Base-by-base conservation (phyloP, 2,329 filamentous ascomycete species). In the Fusarium equiseti region DNA sequence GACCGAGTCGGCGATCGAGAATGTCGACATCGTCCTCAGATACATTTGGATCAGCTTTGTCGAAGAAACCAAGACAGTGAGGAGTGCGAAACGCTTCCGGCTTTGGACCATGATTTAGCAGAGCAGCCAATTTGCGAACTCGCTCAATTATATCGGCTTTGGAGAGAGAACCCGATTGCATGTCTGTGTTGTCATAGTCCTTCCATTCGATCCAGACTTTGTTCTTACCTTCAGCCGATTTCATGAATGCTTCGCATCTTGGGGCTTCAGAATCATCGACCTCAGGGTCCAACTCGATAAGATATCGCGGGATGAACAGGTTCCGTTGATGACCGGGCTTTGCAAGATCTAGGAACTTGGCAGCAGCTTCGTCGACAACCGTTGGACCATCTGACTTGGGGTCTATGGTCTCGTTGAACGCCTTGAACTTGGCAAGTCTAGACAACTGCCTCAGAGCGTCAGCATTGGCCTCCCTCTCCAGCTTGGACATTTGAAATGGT, bases 191-290 rank as follows among this genome's bases (percentile, higher is more conserved):
- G 42, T 81, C 81, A 63, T 85, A 86, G 59, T 85, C 82, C 71
- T 85, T 86, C 84, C 84, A 86, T 67, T 86, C 84, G 10, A 86
- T 79, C 84, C 84, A 86, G 1, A 85, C 81, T 32, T 77, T 79
- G 54, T 80, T 81, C 50, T 64, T 75, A 8, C 78, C 81, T n/a
- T 77, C 71, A 6, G 77, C 68, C 6, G 79, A 75, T 38, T 74
- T 77, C 62, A 84, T 78, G 20, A 76, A 45, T 5, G 82, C 83
- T 49, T 84, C 82, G 48, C 81, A 83, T 24, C 83, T 76, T 4
- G 79, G 74, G 5, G 75, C 70, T 22, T 81, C 81, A 20, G 71
- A 74, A 12, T 79, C 76, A 51, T 81, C 79, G 7, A 72, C 74
- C 1, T 74, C 75, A 0, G 75, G 69, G 35, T 80, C 76, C 8